Base-by-base conservation (phyloP, 2,329 filamentous ascomycete species). In the Xylaria arbuscula region DNA sequence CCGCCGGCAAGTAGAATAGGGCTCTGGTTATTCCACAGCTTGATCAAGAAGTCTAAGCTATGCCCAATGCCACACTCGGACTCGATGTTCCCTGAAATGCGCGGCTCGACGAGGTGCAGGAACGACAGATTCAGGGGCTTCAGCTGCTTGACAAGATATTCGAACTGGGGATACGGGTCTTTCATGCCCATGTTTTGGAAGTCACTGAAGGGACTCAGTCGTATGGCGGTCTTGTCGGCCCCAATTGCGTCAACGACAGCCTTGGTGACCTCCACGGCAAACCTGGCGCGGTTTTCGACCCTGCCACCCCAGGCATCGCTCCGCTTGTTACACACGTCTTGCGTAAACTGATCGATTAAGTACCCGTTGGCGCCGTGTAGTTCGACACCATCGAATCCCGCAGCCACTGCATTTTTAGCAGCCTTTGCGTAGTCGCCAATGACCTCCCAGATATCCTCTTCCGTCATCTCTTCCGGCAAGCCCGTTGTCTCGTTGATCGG, bases 381-480 rank as follows among this genome's bases (percentile, higher is more conserved):
- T 65, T 83, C 85, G 2, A 94, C 88, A 9, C 88, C 89, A 75
- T 95, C 92, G 51, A 90, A 90, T 0, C 92, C 92, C 2, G 86
- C 87, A 19, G 85, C 78, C 3, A 93, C 76, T 0, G 91, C 86
- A 34, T 87, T 83, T 68, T 84, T 83, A 0, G 85, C 83, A 0
- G 86, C 85, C 0, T 82, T 83, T 1, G 84, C 86, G 77, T 86
- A 93, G 0, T 88, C 88, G 0, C 76, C 77, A 78, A 93, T 91
- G 69, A 89, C 84, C 2, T 84, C 77, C 72, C 87, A 82, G 64
- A 94, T 94, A 19, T 93, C 91, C 0, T 86, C 81, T 59, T 87
- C 83, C 0, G 86, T 90, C 85, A 94, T 87, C 28, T 84, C 89
- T 62, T 86, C 87, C 1, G 91, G 91, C 3, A 85, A 85, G 0